These are phyloP conservation scores for Candida tropicalis DNA, from an alignment of 1,139 yeast species.

Conservation along the genomic window DNA sequence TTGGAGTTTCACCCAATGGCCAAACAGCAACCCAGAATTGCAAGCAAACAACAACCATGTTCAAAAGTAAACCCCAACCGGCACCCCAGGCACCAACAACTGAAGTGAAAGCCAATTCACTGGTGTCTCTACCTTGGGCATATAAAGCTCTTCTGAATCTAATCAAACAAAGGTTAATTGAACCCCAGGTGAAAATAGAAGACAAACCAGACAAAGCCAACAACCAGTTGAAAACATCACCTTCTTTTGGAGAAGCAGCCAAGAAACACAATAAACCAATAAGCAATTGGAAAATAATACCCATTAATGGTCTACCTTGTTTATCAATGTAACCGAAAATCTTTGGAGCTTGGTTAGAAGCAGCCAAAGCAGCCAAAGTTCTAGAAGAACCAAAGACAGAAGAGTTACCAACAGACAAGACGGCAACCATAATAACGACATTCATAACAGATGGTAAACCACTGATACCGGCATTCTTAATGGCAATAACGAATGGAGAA, in stretches of 20 bases:
- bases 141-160: conserved; percentile 77
- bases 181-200: conserved; percentile 82
- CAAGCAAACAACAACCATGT: conserved; percentile 67
- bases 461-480: conserved; percentile 41
- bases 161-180: conserved; percentile 74
- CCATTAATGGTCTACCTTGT: conserved; percentile 72
- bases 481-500: conserved; percentile 52
- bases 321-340: conserved; percentile 74
- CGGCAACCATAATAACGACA: conserved; percentile 49
- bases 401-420: conserved; percentile 52
- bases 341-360: conserved; percentile 79
- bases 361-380: conserved; percentile 79
- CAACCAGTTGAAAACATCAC: conserved; percentile 76
- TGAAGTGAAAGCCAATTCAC: conserved; percentile 70
- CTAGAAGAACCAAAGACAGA: conserved; percentile 78
- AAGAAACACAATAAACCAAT: conserved; percentile 74
- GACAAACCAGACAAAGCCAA: conserved; percentile 83
- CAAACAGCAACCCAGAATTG: conserved; percentile 81
- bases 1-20: conserved; percentile 62
- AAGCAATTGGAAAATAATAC: conserved; percentile 55
- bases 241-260: conserved; percentile 68
- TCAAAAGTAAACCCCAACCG: conserved; percentile 59
- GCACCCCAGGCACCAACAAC: conserved; percentile 76
- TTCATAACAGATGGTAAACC: conserved; percentile 53
- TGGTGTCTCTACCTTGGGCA: conserved; percentile 61